Percentiles rank a stretch among this genome's conserved stretches.
These are phyloP conservation scores for Neurospora crassa DNA, from an alignment of 2,329 filamentous ascomycete species.

Conservation along the genomic window DNA sequence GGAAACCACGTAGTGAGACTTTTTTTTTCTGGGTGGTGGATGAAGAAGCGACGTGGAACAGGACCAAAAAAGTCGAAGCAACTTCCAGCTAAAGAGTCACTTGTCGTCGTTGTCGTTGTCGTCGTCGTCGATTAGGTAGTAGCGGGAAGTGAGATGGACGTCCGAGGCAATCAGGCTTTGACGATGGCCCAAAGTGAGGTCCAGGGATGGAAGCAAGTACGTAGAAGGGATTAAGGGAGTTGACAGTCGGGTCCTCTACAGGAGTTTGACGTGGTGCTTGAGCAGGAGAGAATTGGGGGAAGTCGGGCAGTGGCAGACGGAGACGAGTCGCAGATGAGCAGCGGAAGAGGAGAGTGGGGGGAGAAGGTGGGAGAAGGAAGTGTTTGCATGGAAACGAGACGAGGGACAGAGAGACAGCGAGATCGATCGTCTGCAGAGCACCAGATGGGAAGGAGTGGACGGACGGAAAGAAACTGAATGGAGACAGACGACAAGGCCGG, in stretches of 20 bases:
- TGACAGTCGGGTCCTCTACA: neutral
- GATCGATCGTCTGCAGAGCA: neutral
- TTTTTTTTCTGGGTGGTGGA: neutral
- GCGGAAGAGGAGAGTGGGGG: slow-evolving; percentile 3
- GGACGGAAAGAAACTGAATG: neutral
- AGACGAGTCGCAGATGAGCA: neutral
- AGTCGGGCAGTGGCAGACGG: neutral
- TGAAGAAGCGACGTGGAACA: neutral
- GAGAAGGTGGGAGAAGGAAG: slow-evolving; percentile 1
- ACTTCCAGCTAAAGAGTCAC: slow-evolving; percentile 13
- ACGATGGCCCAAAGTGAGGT: neutral
- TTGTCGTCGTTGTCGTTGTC: neutral
- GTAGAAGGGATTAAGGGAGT: neutral
- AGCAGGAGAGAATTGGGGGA: neutral
- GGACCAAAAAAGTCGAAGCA: slow-evolving; percentile 2
- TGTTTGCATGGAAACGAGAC: slow-evolving; percentile 2
- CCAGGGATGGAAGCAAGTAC: neutral
- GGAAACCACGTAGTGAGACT: neutral
- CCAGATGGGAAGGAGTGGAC: neutral
- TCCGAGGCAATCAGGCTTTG: neutral
- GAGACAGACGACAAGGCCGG: neutral
- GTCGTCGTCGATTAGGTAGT: neutral
- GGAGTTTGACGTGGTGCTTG: neutral
- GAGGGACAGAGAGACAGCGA: neutral
- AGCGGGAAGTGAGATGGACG: neutral